Conservation (phyloP, 129 eudicot species). For the Centaurea solstitialis region DNA sequence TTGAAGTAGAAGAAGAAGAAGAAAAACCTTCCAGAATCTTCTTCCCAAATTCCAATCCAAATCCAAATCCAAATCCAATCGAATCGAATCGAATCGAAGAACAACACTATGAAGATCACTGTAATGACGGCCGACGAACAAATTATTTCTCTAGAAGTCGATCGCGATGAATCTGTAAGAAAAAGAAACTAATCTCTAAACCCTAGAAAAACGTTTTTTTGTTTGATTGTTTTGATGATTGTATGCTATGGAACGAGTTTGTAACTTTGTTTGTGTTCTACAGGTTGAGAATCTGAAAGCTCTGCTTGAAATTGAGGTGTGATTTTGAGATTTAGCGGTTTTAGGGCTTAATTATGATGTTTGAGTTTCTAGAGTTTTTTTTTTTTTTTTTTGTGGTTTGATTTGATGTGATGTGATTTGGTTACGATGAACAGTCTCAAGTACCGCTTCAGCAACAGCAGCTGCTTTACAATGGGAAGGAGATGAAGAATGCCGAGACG, state of each 20-base stretch:
- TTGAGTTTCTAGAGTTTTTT: too few species aligned
- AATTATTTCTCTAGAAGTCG: conserved; percentile 82
- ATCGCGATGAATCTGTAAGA: conserved; percentile 83
- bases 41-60: background rate
- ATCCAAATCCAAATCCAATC: background rate
- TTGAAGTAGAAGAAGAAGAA: conserved; percentile 19
- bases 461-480: conserved; percentile 81
- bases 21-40: conserved; percentile 6
- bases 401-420: conserved; percentile 5
- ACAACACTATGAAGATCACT: conserved; percentile 83
- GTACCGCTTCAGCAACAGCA: conserved; percentile 90
- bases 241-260: background rate
- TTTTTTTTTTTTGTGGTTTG: too few species aligned
- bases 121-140: conserved; percentile 93
- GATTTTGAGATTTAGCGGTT: conserved; percentile 4
- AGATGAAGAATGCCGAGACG: conserved; percentile 80
- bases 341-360: too few species aligned
- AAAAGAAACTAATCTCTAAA: conserved; percentile 1
- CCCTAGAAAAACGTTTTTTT: conserved; percentile 24
- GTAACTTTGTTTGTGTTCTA: background rate
- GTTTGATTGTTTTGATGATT: conserved; percentile 13
- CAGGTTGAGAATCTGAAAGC: conserved; percentile 98
- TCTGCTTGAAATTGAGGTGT: conserved; percentile 93
- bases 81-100: conserved; percentile 14
- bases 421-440: conserved; percentile 52